Base-by-base conservation (phyloP, 139 green algal species). In the Eudorina sp. region DNA sequence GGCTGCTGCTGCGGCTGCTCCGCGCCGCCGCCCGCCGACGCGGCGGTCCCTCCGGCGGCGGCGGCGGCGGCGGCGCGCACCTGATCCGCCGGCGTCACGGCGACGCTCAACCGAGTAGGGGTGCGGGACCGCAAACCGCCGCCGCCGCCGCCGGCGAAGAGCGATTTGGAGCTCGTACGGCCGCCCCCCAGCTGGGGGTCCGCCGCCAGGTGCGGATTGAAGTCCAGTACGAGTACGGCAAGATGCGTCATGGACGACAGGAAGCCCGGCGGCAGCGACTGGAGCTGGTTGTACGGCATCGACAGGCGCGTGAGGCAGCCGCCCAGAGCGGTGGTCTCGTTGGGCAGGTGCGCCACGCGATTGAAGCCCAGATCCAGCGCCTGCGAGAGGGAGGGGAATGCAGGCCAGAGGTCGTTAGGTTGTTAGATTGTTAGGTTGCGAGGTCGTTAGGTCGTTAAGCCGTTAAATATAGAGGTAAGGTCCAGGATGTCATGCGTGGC, bases 201-300 rank as follows among this genome's bases (percentile, higher is more conserved):
- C 3, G 41, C 45, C 21, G 45, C 74, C 27, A 89, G 68, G 19
- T 80, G n/a, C 21, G 73, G 58, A 58, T 89, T 89, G 43, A 75
- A 73, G 9, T 83, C 51, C 55, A 89, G 55, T 1, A 45, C 18
- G n/a, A 89, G 55, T 31, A 74, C 74, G 2, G 41, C 29, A 23
- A 89, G 53, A 3, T 46, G 45, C 0, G 45, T 70, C 53, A 89
- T 72, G 41, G 73, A 66, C 7, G 34, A 16, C 41, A 89, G 41
- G 73, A 74, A 83, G 43, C 53, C 58, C 41, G 84, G 55, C 29
- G 84, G 84, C 16, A 89, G 73, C 6, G n/a, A 13, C 18, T 36
- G 6, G 0, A 89, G 84, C 41, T 53, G n/a, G 73, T 89, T 89
- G 84, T 89, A 77, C 23, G 55, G 27, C n/a, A 53, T 69, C 8